phyloP scores from a whole-genome alignment of 306 rosid species.

The Dryas drummondii region DNA sequence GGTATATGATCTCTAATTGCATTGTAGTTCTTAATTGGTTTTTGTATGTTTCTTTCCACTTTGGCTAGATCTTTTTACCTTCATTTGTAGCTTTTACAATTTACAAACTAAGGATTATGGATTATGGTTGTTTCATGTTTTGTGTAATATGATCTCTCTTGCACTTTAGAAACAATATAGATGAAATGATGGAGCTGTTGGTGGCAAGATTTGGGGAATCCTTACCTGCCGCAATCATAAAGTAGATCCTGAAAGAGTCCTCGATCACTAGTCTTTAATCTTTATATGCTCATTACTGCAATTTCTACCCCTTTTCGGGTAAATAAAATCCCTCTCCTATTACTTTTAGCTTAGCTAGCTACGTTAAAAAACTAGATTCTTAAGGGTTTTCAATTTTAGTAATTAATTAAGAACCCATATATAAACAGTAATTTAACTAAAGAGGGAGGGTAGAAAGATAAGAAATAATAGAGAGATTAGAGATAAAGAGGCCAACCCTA shows the following conservation, averaged over 20 bases:
- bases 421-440: not conserved
- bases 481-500: not conserved
- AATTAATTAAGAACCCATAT: too few relatives aligned
- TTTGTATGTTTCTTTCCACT: too few relatives aligned
- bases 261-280: not conserved
- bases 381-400: not conserved
- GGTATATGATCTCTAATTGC: not conserved
- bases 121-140: not conserved
- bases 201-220: constrained; percentile 46
- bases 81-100: not conserved
- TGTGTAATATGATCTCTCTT: not conserved
- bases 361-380: not conserved
- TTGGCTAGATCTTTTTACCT: too few relatives aligned
- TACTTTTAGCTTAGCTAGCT: not conserved
- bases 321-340: not conserved
- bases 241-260: constrained; percentile 16
- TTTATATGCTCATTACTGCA: constrained; percentile 12
- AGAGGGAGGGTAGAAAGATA: not conserved
- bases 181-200: constrained; percentile 41
- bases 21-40: not conserved
- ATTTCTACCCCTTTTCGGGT: not conserved
- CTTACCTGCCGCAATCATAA: constrained; percentile 32
- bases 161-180: constrained; percentile 11
- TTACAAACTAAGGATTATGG: not conserved
- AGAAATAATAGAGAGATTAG: not conserved